These are phyloP conservation scores for Scytalidium lignicola DNA, from an alignment of 2,329 filamentous ascomycete species.

Conservation along the genomic window DNA sequence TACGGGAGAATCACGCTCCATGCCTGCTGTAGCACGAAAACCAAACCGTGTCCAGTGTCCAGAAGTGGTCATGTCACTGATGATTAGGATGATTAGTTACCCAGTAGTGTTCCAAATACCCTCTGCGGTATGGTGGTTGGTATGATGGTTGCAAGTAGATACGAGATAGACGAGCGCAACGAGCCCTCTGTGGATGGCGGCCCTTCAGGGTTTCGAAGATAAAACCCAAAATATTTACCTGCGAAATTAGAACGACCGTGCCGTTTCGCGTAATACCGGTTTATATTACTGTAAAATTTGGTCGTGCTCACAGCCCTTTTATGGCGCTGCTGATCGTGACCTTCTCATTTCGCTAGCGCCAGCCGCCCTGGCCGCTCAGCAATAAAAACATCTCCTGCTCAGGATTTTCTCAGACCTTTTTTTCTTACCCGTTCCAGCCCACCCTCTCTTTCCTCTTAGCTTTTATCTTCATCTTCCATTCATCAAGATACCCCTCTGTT, in stretches of 20 bases:
- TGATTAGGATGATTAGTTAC: no score
- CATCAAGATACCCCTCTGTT: slow-evolving; percentile 18
- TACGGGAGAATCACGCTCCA: no score
- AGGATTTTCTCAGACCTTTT: slow-evolving; percentile 12
- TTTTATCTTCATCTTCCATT: slow-evolving; percentile 16
- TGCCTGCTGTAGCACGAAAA: no score
- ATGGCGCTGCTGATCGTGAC: background rate
- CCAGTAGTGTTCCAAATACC: no score
- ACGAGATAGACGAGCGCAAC: no score
- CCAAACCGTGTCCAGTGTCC: no score
- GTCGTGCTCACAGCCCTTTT: background rate
- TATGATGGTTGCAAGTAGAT: no score
- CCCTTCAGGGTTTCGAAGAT: no score
- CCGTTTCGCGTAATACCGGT: background rate
- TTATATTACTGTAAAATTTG: background rate
- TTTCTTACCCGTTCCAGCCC: slow-evolving; percentile 23
- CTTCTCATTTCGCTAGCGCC: slow-evolving; percentile 5
- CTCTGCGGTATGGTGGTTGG: no score
- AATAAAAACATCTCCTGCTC: slow-evolving; percentile 7
- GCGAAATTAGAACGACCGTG: background rate
- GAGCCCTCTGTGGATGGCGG: no score
- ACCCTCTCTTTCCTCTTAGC: slow-evolving; percentile 18
- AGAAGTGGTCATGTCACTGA: no score
- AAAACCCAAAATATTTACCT: background rate
- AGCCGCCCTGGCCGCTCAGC: slow-evolving; percentile 10